Percentiles rank a stretch among this genome's conserved stretches.
These are phyloP conservation scores for Lentinula novae-zelandiae DNA, from an alignment of 1,284 basidiomycete species.

Conservation along the genomic window DNA sequence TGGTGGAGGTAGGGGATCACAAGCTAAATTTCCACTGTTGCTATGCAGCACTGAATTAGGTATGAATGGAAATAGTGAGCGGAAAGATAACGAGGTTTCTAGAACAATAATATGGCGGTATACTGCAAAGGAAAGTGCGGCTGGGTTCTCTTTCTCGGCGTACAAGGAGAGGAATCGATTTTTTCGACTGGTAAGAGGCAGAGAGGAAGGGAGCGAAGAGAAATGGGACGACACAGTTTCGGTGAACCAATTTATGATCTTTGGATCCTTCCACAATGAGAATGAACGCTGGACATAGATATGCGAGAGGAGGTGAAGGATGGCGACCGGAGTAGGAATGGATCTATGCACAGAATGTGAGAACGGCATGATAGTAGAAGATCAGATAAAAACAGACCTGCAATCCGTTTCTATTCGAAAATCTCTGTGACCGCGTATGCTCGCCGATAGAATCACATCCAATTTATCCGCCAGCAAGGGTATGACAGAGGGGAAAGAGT, in stretches of 20 bases:
- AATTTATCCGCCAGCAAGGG: slow-evolving; percentile 82
- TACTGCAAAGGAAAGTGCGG: slow-evolving; percentile 46
- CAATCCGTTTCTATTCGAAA: slow-evolving; percentile 69
- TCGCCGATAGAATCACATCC: slow-evolving; percentile 60
- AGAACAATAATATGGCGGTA: slow-evolving; percentile 77
- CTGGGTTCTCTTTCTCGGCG: slow-evolving; percentile 17
- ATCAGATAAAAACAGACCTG: slow-evolving; percentile 36
- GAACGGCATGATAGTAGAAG: neutral
- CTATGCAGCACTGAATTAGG: slow-evolving; percentile 49
- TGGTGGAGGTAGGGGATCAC: slow-evolving; percentile 78
- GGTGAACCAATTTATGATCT: slow-evolving; percentile 67
- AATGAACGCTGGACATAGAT: slow-evolving; percentile 79
- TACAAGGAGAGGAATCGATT: slow-evolving; percentile 44
- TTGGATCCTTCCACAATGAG: slow-evolving; percentile 77
- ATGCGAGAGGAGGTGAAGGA: slow-evolving; percentile 73
- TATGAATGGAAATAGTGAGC: slow-evolving; percentile 66
- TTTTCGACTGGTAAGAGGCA: slow-evolving; percentile 32
- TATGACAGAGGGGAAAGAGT: slow-evolving; percentile 76
- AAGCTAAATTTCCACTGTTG: slow-evolving; percentile 50
- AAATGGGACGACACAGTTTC: slow-evolving; percentile 44
- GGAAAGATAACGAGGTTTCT: slow-evolving; percentile 47
- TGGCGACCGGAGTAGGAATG: slow-evolving; percentile 36
- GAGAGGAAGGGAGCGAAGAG: slow-evolving; percentile 28
- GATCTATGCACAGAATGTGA: slow-evolving; percentile 26
- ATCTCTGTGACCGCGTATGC: slow-evolving; percentile 55